phyloP scores from a whole-genome alignment of 225 moss, liverwort and hornwort species.

The Neckera pumila region DNA sequence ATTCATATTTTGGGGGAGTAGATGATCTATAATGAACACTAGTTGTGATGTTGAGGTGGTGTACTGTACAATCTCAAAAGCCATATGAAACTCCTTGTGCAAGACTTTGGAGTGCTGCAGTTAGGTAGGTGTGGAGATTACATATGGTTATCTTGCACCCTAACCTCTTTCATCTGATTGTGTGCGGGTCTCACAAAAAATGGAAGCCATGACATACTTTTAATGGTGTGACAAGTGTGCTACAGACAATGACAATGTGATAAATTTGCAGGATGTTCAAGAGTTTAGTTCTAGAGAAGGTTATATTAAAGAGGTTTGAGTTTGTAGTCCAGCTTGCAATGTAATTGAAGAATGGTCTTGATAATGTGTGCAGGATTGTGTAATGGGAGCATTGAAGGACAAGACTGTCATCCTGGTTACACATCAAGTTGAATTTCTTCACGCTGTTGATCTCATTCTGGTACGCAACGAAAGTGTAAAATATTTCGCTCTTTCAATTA shows the following conservation, averaged over 20 bases:
- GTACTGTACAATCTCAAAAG: background rate
- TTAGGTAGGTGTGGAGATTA: background rate
- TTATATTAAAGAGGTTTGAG: background rate
- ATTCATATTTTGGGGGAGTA: background rate
- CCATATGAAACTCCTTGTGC: background rate
- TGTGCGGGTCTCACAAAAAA: background rate
- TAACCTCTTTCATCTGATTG: background rate
- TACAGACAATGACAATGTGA: background rate
- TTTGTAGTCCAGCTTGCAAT: background rate
- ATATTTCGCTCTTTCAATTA: background rate
- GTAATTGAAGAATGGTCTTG: background rate
- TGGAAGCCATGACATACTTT: background rate
- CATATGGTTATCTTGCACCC: background rate
- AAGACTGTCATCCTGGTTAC: conserved; percentile 81
- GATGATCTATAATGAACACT: too few relatives aligned
- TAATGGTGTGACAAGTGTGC: background rate
- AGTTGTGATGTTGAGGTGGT: background rate
- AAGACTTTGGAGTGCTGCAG: background rate
- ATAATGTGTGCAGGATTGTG: conserved; percentile 36
- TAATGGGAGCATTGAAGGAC: conserved; percentile 38
- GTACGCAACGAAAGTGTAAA: conserved; percentile 10
- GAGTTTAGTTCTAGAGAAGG: too few relatives aligned
- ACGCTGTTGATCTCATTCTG: conserved; percentile 62
- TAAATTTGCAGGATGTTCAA: background rate
- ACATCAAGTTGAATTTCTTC: conserved; percentile 86